Percentiles rank a stretch among this genome's conserved stretches.
phyloP scores from a whole-genome alignment of 371 early-diverging fungal genomes.

The Saksenaea vasiformis region DNA sequence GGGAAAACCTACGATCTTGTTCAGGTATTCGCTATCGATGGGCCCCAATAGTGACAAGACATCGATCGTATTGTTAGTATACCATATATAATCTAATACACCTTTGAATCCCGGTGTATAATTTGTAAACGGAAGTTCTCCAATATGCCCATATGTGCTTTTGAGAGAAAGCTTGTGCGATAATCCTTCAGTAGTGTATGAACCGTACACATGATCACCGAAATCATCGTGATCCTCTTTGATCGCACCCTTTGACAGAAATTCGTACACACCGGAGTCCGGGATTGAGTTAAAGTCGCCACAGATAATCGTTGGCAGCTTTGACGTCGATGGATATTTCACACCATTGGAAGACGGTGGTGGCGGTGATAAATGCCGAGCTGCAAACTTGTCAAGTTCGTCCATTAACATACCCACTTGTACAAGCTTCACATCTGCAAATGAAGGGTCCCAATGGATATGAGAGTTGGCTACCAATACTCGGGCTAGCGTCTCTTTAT shows the following conservation, averaged over 20 bases:
- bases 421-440: constrained; percentile 97
- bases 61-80: constrained; percentile 73
- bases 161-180: constrained; percentile 79
- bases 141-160: constrained; percentile 78
- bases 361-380: background rate
- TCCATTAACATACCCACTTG: constrained; percentile 97
- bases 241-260: constrained; percentile 70
- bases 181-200: constrained; percentile 85
- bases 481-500: constrained; percentile 68
- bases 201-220: constrained; percentile 77
- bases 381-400: background rate
- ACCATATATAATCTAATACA: constrained; percentile 98
- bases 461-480: constrained; percentile 93
- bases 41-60: constrained; percentile 87
- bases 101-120: constrained; percentile 91
- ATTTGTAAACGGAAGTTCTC: constrained; percentile 94
- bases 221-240: constrained; percentile 86
- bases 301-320: constrained; percentile 72
- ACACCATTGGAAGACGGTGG: background rate
- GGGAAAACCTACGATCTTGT: constrained; percentile 76
- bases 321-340: background rate
- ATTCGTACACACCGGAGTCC: constrained; percentile 92
- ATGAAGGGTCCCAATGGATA: constrained; percentile 92
- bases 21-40: constrained; percentile 82
- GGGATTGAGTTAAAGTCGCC: constrained; percentile 99